Evolutionary conservation across 2,329 filamentous ascomycete genomes (phyloP).

Genomic region (Tricladium varicosporioides): DNA sequence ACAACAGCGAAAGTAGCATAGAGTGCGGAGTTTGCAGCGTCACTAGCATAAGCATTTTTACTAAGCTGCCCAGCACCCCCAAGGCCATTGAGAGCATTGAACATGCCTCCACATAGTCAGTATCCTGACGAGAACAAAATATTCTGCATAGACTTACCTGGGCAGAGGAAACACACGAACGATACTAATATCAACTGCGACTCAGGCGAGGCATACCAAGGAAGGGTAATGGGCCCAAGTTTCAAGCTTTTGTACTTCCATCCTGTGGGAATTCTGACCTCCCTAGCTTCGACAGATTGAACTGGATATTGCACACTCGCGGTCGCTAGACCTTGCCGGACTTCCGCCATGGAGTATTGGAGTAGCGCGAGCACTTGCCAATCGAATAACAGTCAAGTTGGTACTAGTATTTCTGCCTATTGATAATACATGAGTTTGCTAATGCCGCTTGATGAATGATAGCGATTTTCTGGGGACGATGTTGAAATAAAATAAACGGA

Average conservation of each 20-base stretch:
- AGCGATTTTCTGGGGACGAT: not conserved
- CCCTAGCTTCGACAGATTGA: not conserved
- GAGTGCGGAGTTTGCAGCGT: conserved; percentile 52
- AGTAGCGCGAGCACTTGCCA: not conserved
- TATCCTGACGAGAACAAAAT: not conserved
- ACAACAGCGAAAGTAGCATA: conserved; percentile 51
- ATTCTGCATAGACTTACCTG: not conserved
- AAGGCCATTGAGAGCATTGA: conserved; percentile 61
- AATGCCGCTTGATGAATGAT: not conserved
- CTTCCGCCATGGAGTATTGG: conserved; percentile 2
- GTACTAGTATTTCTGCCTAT: not conserved
- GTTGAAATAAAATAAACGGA: not conserved
- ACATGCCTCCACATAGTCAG: conserved; percentile 44
- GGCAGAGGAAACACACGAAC: not conserved
- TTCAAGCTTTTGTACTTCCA: conserved; percentile 1
- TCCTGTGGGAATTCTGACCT: not conserved
- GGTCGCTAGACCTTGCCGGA: not conserved
- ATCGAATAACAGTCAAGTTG: conserved; percentile 1
- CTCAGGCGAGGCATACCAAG: not conserved
- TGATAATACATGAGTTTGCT: not conserved
- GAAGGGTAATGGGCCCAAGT: not conserved
- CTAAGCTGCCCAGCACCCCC: conserved; percentile 55
- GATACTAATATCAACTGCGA: not conserved
- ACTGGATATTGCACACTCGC: not conserved
- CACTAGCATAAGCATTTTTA: conserved; percentile 39